Evolutionary conservation across 257 asterid species (phyloP), one percentile per base, ranked within the genome.

Genomic region (Penstemon eatonii): DNA sequence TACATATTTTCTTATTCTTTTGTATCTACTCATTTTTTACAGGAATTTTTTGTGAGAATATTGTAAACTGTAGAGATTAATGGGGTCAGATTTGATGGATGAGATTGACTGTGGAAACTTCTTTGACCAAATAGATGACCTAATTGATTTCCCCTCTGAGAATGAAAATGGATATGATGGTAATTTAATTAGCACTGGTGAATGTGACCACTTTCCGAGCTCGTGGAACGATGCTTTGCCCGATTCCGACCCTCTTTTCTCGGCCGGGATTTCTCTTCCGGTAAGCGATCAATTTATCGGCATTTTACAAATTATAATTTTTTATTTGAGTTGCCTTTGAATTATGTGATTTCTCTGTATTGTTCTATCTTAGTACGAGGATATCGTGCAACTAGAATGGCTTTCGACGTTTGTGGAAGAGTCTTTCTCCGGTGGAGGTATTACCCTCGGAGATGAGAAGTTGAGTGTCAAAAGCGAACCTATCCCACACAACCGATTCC

Each of bases 41-140:
- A 75, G 82, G 72, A 2, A 60, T 54, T 38, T 70, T 71, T 80
- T 73, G 81, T 37, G 5, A 58, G 67, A 63, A 4, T 45, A 68
- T 25, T 44, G 40, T 45, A 66, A 56, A 18, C 11, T 60, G 51
- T 45, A 5, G 33, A 44, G 46, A 33, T 71, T 56, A 63, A 88
- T 89, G 96, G 93, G 73, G 71, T 73, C 95, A 54, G 85, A 81
- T 69, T 79, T 77, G 72, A 62, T 69, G 51, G 98, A 91, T 60
- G 99, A 91, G 56, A 78, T 82, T 4, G 98, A 89, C 72, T 85
- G 96, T 15, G 89, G 83, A 8, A 89, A 81, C 90, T 91, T 87
- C 77, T 91, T 91, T 67, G 98, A 91, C 66, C 95, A 94, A 76
- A 81, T 94, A 53, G 99, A 94, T 64, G 99, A 94, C 72, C 80